Conservation (phyloP, 2,329 filamentous ascomycete species). For the Talaromyces sp. region DNA sequence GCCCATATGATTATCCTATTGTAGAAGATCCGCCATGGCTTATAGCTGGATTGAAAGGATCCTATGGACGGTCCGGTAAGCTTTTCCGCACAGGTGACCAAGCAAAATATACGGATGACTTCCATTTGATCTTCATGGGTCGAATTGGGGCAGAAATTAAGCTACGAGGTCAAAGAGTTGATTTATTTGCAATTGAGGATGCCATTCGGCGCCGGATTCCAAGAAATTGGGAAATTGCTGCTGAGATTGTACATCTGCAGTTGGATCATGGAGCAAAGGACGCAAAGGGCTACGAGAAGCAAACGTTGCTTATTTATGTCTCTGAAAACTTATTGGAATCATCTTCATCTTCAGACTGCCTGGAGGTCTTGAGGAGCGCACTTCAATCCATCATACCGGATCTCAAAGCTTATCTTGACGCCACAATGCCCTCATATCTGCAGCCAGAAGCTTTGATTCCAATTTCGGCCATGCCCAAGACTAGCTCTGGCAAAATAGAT, state of each 20-base stretch:
- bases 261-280: neutral
- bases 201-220: neutral
- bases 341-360: neutral
- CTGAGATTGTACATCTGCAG: neutral
- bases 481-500: neutral
- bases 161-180: slow-evolving; percentile 24
- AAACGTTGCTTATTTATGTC: neutral
- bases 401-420: neutral
- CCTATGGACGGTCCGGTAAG: neutral
- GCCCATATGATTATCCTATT: slow-evolving; percentile 21
- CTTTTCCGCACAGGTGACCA: neutral
- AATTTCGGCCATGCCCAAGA: neutral
- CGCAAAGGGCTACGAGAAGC: neutral
- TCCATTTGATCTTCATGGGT: slow-evolving; percentile 20
- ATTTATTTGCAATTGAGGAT: slow-evolving; percentile 4
- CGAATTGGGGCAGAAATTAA: slow-evolving; percentile 23
- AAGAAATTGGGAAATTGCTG: neutral
- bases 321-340: neutral
- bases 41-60: neutral
- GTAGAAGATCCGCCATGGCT: neutral
- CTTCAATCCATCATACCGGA: neutral
- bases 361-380: neutral
- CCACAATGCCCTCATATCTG: neutral
- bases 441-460: neutral
- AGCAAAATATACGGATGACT: slow-evolving; percentile 20